phyloP scores from a whole-genome alignment of 2,329 filamentous ascomycete species.

The Alternaria alternata region DNA sequence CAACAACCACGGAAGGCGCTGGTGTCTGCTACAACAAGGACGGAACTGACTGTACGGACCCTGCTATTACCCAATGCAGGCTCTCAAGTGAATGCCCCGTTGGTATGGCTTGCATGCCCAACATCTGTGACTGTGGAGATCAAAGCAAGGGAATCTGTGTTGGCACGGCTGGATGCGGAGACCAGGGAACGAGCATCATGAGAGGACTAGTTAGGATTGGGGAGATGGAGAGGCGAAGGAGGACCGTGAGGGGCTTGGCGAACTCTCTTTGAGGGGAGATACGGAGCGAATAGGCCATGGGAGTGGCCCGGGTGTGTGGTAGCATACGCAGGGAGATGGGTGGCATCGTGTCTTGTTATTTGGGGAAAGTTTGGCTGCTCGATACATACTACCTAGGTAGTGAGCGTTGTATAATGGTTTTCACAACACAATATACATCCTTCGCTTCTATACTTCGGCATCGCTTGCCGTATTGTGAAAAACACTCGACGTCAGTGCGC shows the following conservation, averaged over 20 bases:
- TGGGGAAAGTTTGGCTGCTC: slow-evolving; percentile 1
- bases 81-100: slow-evolving; percentile 18
- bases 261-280: not conserved
- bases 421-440: slow-evolving; percentile 14
- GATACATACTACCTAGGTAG: not conserved
- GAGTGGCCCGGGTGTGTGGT: not conserved
- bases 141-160: slow-evolving; percentile 29
- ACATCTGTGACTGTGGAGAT: slow-evolving; percentile 25
- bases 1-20: slow-evolving; percentile 24
- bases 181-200: slow-evolving; percentile 17
- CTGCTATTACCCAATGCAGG: slow-evolving; percentile 1
- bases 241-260: slow-evolving; percentile 5
- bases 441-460: slow-evolving; percentile 10
- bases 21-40: slow-evolving; percentile 44
- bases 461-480: slow-evolving; percentile 1
- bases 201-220: slow-evolving; percentile 24
- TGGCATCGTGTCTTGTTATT: slow-evolving; percentile 1
- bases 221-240: slow-evolving; percentile 23
- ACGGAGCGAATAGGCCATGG: not conserved
- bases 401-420: slow-evolving; percentile 5
- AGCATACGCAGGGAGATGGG: not conserved
- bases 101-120: slow-evolving; percentile 28
- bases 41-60: slow-evolving; percentile 22
- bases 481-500: not conserved
- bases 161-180: slow-evolving; percentile 28